Evolutionary conservation across 192 early-diverging fungal species (phyloP), one percentile per base, ranked within the genome.

Genomic region (Obelidium mucronatum): DNA sequence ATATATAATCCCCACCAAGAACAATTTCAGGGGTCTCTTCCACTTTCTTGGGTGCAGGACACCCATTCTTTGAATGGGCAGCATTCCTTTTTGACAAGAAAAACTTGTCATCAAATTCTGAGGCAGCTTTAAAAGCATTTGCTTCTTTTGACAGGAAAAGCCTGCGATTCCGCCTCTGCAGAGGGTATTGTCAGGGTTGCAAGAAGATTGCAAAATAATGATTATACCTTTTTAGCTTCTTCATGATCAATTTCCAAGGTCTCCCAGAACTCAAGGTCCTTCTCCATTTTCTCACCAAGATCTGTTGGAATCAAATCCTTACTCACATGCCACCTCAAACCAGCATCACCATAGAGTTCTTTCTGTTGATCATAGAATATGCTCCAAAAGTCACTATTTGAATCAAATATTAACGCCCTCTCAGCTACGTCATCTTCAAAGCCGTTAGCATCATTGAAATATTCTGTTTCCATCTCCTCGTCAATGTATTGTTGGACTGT

Each of bases 301-400:
- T 70, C 28, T 3, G 53, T 56, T 22, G 40, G 4, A 15, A 55
- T 11, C 36, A 34, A 15, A 2, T 62, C 42, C 70, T 77, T 77
- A 28, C 34, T 44, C 22, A 77, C 53, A 42, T 77, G 76, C 76
- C 76, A 77, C 8, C n/a, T 53, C 36, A 67, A 6, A n/a, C n/a
- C n/a, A n/a, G n/a, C n/a, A 13, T 8, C 15, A 33, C 70, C 74
- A 55, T 67, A 35, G 11, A 53, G 3, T 13, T 54, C 53, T 35
- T 79, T 76, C 37, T 85, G 66, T 22, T 74, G 56, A 42, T 85
- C 76, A 5, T 79, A 77, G 39, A 79, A 77, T 8, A 76, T 58
- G 24, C 79, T 79, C 84, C 82, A 87, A 74, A 87, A 87, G 67
- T 87, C 85, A 1, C 76, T 11, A 5, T 68, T 73, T 5, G 79